Percentiles rank a stretch among this genome's conserved stretches.
phyloP scores from a whole-genome alignment of 192 early-diverging fungal genomes.

The Podila minutissima region DNA sequence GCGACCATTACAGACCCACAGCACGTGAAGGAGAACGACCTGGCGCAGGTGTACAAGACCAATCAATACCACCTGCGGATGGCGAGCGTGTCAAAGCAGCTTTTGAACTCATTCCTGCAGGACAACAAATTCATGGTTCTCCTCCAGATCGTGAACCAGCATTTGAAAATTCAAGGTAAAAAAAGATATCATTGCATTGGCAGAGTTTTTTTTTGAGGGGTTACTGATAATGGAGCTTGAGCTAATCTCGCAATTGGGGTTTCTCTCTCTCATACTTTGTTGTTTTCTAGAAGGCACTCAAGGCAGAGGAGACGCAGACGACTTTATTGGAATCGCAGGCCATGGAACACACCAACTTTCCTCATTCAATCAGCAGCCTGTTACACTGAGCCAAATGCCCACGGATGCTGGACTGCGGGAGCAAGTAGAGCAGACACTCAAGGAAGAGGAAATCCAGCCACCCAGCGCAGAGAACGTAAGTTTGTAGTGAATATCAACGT shows the following conservation, averaged over 20 bases:
- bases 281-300: slow-evolving; percentile 12
- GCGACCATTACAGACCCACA: slow-evolving; percentile 73
- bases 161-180: slow-evolving; percentile 80
- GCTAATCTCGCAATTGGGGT: not conserved
- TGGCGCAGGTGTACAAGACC: slow-evolving; percentile 79
- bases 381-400: slow-evolving; percentile 79
- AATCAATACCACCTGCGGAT: slow-evolving; percentile 90
- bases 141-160: slow-evolving; percentile 92
- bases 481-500: no score
- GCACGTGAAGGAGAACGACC: slow-evolving; percentile 84
- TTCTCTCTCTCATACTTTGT: not conserved
- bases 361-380: slow-evolving; percentile 82
- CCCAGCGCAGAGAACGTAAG: slow-evolving; percentile 4
- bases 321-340: slow-evolving; percentile 75
- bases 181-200: not conserved
- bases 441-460: slow-evolving; percentile 64
- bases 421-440: slow-evolving; percentile 85
- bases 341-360: slow-evolving; percentile 77
- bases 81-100: slow-evolving; percentile 87
- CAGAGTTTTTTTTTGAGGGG: not conserved
- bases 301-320: slow-evolving; percentile 60
- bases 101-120: slow-evolving; percentile 91
- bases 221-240: no score
- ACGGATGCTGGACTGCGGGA: slow-evolving; percentile 76
- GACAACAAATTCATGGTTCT: slow-evolving; percentile 91